Evolutionary conservation across 257 asterid genomes (phyloP).

Genomic region (Solanum lignicaule): DNA sequence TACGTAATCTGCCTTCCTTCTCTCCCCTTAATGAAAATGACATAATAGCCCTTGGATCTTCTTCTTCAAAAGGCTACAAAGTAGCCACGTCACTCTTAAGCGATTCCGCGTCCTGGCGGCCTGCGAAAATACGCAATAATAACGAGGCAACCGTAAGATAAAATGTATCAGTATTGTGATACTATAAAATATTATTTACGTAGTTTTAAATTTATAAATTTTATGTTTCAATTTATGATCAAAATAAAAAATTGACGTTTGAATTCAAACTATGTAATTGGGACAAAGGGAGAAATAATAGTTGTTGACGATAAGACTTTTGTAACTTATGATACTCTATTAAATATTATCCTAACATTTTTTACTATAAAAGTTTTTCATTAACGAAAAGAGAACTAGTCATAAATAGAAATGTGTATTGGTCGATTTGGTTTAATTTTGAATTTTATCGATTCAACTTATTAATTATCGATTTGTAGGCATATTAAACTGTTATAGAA

Average conservation of each 20-base stretch:
- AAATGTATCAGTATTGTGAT: background rate
- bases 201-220: background rate
- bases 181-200: background rate
- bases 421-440: background rate
- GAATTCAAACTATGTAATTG: background rate
- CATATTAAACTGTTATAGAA: too few relatives aligned
- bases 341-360: background rate
- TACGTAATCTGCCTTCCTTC: conserved; percentile 16
- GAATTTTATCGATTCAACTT: too few relatives aligned
- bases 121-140: background rate
- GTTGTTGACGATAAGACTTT: background rate
- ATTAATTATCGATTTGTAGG: too few relatives aligned
- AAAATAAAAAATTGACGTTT: background rate
- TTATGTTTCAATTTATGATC: background rate
- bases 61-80: background rate
- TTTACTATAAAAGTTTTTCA: background rate
- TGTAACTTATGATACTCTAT: background rate
- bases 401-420: too few relatives aligned
- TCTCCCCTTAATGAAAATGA: background rate
- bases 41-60: conserved; percentile 3
- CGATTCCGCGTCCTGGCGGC: background rate
- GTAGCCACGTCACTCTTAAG: background rate
- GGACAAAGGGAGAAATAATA: background rate
- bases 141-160: background rate
- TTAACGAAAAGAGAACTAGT: background rate